Percentiles rank a stretch among this genome's conserved stretches.
phyloP scores from a whole-genome alignment of 1,284 basidiomycete genomes.

The Cerrena zonata region DNA sequence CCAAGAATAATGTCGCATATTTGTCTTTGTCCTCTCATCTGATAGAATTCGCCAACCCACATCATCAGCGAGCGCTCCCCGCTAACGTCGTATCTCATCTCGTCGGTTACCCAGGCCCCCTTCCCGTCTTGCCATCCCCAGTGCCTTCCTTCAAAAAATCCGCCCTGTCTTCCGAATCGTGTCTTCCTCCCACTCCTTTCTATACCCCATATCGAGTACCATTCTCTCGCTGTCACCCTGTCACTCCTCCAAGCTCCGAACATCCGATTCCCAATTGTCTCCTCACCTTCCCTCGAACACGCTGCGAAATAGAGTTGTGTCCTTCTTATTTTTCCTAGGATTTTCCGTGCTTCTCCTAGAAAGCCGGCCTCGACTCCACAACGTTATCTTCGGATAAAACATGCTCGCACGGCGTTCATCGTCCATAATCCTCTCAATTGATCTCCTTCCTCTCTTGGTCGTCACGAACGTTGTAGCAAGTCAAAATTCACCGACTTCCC shows the following conservation, averaged over 20 bases:
- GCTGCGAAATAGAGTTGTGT: neutral
- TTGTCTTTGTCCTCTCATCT: neutral
- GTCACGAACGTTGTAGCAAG: neutral
- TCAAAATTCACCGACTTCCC: neutral
- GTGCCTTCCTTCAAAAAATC: neutral
- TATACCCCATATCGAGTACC: neutral
- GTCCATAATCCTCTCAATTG: no score
- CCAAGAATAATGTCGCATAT: neutral
- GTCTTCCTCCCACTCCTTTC: no score
- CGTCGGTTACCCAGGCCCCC: neutral
- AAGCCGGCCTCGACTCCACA: neutral
- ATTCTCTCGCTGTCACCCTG: neutral
- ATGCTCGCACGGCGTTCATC: neutral
- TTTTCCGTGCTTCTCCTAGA: neutral
- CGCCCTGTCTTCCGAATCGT: no score
- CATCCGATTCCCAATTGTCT: neutral
- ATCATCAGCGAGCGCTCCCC: neutral
- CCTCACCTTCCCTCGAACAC: neutral
- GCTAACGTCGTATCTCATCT: neutral
- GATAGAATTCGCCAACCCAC: neutral
- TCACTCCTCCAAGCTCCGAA: neutral
- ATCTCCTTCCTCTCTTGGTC: neutral
- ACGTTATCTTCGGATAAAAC: neutral
- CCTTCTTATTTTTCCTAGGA: neutral
- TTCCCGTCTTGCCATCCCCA: neutral